A percentile compares a stretch with the other conserved stretches of the same genome.
Evolutionary conservation across 768 basidiomycete species (phyloP).

Genomic region (Lactifluus pinguis): DNA sequence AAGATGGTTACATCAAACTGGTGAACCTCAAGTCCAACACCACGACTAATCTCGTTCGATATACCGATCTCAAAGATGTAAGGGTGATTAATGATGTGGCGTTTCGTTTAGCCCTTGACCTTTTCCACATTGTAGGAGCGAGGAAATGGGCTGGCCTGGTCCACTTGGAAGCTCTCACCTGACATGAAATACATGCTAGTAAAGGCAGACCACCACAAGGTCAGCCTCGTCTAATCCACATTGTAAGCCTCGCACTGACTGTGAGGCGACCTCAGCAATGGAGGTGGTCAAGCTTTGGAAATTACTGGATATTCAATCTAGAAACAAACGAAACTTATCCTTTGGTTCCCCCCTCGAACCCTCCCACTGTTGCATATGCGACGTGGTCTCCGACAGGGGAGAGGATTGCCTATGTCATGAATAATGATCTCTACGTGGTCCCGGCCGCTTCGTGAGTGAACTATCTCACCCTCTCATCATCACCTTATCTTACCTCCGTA

Average conservation of each 20-base stretch:
- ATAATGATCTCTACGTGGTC: constrained; percentile 85
- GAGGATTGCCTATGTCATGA: constrained; percentile 76
- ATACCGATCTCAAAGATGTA: constrained; percentile 58
- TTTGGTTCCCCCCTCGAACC: constrained; percentile 55
- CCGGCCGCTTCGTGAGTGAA: constrained; percentile 50
- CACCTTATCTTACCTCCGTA: constrained; percentile 21
- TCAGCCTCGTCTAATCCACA: constrained; percentile 23
- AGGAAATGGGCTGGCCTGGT: constrained; percentile 42
- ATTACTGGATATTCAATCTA: constrained; percentile 88
- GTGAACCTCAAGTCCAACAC: constrained; percentile 72
- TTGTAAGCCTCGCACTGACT: constrained; percentile 14
- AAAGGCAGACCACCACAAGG: constrained; percentile 68
- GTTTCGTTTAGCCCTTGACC: constrained; percentile 6
- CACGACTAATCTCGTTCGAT: constrained; percentile 51
- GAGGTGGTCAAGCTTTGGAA: constrained; percentile 84
- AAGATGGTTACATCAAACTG: constrained; percentile 61
- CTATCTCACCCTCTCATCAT: neutral
- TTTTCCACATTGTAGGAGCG: constrained; percentile 36
- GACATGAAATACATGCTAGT: constrained; percentile 88
- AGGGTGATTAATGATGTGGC: constrained; percentile 18
- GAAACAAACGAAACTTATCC: constrained; percentile 59
- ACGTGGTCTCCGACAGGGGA: constrained; percentile 83
- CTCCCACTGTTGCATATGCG: constrained; percentile 69
- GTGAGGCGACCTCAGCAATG: constrained; percentile 56
- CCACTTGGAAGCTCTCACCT: constrained; percentile 74